phyloP scores from a whole-genome alignment of 1,284 basidiomycete genomes.

The Tylopilus sp. region DNA sequence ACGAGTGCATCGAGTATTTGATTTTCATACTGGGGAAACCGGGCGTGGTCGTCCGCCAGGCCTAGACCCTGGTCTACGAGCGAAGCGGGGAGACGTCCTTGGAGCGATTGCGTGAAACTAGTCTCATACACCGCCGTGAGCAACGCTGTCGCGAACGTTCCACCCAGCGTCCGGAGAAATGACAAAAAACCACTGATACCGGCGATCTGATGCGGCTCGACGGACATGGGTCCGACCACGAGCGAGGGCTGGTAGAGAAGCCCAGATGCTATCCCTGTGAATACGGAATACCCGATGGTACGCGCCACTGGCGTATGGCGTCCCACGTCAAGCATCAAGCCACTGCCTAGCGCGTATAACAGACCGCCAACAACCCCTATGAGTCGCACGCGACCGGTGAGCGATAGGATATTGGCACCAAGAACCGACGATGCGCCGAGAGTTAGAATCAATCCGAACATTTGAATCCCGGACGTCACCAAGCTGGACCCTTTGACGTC shows the following conservation, averaged over 20 bases:
- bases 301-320: conserved; percentile 26
- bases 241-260: conserved; percentile 35
- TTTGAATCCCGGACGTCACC: conserved; percentile 32
- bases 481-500: conserved; percentile 33
- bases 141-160: conserved; percentile 37
- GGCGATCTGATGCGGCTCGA: conserved; percentile 33
- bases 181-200: conserved; percentile 37
- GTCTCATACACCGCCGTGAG: conserved; percentile 34
- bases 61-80: conserved; percentile 32
- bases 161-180: conserved; percentile 33
- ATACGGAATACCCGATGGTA: conserved; percentile 32
- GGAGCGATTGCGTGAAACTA: conserved; percentile 29
- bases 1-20: conserved; percentile 33
- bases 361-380: conserved; percentile 29
- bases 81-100: conserved; percentile 26
- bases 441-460: conserved; percentile 32
- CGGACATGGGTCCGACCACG: conserved; percentile 36
- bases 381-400: conserved; percentile 32
- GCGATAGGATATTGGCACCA: conserved; percentile 31
- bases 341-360: conserved; percentile 32
- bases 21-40: conserved; percentile 33
- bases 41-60: conserved; percentile 27
- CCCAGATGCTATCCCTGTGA: conserved; percentile 32
- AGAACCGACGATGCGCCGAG: conserved; percentile 34
- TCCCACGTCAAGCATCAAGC: conserved; percentile 30